These are phyloP conservation scores for Nothophoma quercina DNA, from an alignment of 2,329 filamentous ascomycete species.

Conservation along the genomic window DNA sequence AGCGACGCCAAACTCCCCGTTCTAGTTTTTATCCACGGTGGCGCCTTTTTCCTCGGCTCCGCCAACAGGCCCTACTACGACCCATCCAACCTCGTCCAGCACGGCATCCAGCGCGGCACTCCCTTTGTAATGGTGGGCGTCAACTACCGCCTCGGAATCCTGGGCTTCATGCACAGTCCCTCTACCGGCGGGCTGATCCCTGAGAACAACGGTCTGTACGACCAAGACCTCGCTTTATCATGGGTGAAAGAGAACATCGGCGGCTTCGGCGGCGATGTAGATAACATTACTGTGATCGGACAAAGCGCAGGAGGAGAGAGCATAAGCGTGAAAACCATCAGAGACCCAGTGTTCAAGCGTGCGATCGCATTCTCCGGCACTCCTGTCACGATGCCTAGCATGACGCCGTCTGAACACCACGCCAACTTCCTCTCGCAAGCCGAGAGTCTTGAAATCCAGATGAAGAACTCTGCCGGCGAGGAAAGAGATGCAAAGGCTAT, in stretches of 20 bases:
- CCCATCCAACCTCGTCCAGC: constrained; percentile 28
- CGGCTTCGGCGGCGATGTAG: constrained; percentile 47
- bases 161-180: constrained; percentile 53
- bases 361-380: constrained; percentile 24
- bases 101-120: constrained; percentile 12
- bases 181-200: constrained; percentile 42
- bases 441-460: constrained; percentile 6
- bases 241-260: constrained; percentile 48
- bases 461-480: neutral
- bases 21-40: constrained; percentile 62
- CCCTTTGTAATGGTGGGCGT: constrained; percentile 18
- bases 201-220: constrained; percentile 40
- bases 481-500: constrained; percentile 4
- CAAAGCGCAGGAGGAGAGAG: constrained; percentile 55
- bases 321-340: constrained; percentile 18
- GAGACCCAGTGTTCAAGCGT: constrained; percentile 23
- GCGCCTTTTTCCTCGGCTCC: constrained; percentile 58
- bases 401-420: constrained; percentile 22
- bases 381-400: constrained; percentile 24
- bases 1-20: constrained; percentile 54
- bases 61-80: constrained; percentile 62
- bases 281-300: constrained; percentile 50
- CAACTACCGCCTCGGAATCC: constrained; percentile 37
- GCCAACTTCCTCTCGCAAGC: constrained; percentile 20
- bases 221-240: constrained; percentile 45